A percentile compares a stretch with the other conserved stretches of the same genome.
Evolutionary conservation across 1,284 basidiomycete species (phyloP).

Genomic region (Bjerkandera adusta): DNA sequence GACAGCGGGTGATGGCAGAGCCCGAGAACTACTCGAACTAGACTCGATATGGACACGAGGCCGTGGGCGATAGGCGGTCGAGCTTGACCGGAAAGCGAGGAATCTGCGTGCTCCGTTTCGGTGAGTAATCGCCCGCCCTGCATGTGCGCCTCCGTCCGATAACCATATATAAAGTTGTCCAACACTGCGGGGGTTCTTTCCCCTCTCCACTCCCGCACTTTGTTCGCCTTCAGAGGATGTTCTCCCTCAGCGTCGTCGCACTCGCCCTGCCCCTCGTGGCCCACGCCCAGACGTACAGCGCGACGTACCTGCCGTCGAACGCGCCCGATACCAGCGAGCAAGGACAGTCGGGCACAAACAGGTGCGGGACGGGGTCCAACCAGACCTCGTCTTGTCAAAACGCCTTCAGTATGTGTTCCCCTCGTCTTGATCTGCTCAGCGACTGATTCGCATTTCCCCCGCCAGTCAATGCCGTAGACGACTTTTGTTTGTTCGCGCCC

Average conservation of each 20-base stretch:
- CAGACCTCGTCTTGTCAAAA: conserved; percentile 68
- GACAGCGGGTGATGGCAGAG: neutral
- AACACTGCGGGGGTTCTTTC: neutral
- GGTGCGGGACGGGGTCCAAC: conserved; percentile 56
- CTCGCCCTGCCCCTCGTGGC: conserved; percentile 20
- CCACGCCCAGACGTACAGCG: conserved; percentile 34
- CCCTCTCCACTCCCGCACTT: too few relatives aligned
- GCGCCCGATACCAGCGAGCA: conserved; percentile 50
- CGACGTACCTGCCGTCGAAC: conserved; percentile 40
- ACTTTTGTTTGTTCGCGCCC: conserved; percentile 60
- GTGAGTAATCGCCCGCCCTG: neutral
- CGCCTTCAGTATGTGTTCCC: conserved; percentile 46
- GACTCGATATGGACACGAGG: neutral
- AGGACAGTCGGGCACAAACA: conserved; percentile 65
- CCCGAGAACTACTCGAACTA: neutral
- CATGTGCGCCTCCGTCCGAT: neutral
- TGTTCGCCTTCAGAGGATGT: too few relatives aligned
- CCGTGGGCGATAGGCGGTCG: neutral
- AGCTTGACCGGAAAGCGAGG: too few relatives aligned
- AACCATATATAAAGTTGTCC: neutral
- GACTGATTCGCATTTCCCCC: conserved; percentile 13
- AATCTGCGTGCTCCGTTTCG: too few relatives aligned
- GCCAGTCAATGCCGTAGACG: conserved; percentile 59
- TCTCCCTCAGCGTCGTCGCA: conserved; percentile 7
- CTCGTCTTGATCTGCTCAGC: conserved; percentile 5